Evolutionary conservation across 2,329 filamentous ascomycete genomes (phyloP), one percentile per base, ranked within the genome.

Genomic region (Fusarium mexicanum): DNA sequence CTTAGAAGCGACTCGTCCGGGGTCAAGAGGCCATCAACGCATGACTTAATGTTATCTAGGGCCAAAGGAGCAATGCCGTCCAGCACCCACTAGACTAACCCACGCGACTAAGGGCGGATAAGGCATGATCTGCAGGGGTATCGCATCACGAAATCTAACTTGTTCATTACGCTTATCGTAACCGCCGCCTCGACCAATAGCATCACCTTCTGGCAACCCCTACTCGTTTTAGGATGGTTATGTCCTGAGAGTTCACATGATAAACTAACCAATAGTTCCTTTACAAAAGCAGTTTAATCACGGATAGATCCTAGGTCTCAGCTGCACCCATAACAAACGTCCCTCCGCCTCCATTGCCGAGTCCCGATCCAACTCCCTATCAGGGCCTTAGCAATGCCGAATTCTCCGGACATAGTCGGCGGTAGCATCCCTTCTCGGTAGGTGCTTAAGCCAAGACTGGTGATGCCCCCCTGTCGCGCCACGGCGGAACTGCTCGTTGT

Each of bases 151-250:
- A 33, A 69, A 69, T 64, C 38, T 46, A 35, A 69, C 58, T 40
- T 64, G 43, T 35, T n/a, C 33, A 69, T 64, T 57, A 69, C 65
- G 67, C 66, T 69, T 69, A 69, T 69, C 65, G 44, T n/a, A 69
- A n/a, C 50, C 44, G 65, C 50, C 50, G 26, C 7, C 14, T 47
- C 11, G 7, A 44, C 67, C 67, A 69, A 69, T 69, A 16, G 43
- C 18, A 24, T 24, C n/a, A 6, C 5, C 16, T 18, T 6, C 10
- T 17, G 9, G 8, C 40, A 29, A 12, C 16, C 50, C 51, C n/a
- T 35, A 26, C 41, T 59, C 51, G 50, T 35, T 43, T 41, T 29
- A 43, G 38, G 31, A 41, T 24, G n/a, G 58, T 33, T 44, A 31
- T 40, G 35, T 24, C 29, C n/a, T n/a, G 17, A 31, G 9, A 24